These are phyloP conservation scores for Cryptococcus jaspeensis DNA, from an alignment of 1,284 basidiomycete genomes.

Conservation along the genomic window DNA sequence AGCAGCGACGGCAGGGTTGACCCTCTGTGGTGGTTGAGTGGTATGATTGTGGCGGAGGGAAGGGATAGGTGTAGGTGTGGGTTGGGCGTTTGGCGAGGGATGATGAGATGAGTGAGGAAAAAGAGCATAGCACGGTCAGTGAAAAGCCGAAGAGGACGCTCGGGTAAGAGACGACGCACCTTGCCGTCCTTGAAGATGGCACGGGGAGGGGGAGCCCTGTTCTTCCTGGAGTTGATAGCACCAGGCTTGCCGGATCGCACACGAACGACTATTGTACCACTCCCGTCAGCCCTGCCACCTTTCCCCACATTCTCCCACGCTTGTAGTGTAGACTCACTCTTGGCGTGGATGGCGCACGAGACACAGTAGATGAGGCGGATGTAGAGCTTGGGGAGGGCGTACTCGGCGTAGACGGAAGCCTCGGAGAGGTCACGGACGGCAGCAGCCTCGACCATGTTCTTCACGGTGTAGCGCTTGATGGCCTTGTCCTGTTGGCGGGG, in stretches of 20 bases:
- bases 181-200: conserved; percentile 98
- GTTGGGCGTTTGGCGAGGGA: background rate
- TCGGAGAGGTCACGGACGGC: conserved; percentile 97
- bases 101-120: background rate
- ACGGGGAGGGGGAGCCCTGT: conserved; percentile 93
- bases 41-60: no score
- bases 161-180: conserved; percentile 43
- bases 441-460: conserved; percentile 99
- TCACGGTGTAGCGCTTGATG: conserved; percentile 99
- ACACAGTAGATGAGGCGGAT: conserved; percentile 99
- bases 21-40: conserved; percentile 53
- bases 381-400: conserved; percentile 96
- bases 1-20: conserved; percentile 76
- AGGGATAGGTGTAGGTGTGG: no score
- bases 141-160: background rate
- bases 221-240: conserved; percentile 66
- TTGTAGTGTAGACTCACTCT: conserved; percentile 61
- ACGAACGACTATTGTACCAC: conserved; percentile 69
- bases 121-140: background rate
- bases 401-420: conserved; percentile 94
- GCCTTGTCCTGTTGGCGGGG: conserved; percentile 76
- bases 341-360: conserved; percentile 98
- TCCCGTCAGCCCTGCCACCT: background rate
- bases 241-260: conserved; percentile 85
- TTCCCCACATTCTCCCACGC: background rate